phyloP scores from a whole-genome alignment of 768 basidiomycete species.

The Inosperma sp. region DNA sequence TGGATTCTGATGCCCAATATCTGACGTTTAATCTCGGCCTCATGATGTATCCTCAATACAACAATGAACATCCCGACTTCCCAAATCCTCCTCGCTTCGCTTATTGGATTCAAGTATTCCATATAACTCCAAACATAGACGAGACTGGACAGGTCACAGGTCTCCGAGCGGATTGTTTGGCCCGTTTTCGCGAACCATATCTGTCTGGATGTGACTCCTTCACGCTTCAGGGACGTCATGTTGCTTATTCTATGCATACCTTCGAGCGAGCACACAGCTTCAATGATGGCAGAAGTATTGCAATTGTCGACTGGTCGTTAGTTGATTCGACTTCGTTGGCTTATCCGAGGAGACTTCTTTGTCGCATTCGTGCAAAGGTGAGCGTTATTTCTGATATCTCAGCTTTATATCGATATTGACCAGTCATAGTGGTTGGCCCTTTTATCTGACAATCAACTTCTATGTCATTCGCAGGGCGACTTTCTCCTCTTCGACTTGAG shows the following conservation, averaged over 20 bases:
- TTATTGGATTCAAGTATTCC: not conserved
- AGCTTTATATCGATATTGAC: too few relatives aligned
- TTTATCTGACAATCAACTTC: not conserved
- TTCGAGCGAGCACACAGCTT: not conserved
- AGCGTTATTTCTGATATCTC: too few relatives aligned
- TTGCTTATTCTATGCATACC: not conserved
- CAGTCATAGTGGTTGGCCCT: not conserved
- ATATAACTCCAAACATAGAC: not conserved
- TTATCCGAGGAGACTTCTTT: constrained; percentile 1
- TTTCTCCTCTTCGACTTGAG: not conserved
- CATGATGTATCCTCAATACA: not conserved
- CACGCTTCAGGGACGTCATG: not conserved
- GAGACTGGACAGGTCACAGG: not conserved
- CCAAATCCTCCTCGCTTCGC: not conserved
- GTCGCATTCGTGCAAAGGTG: not conserved
- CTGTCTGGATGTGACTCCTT: not conserved
- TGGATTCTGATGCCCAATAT: not conserved
- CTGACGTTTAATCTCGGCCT: not conserved
- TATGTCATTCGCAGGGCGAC: not conserved
- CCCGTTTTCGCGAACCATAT: not conserved
- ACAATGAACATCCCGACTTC: too few relatives aligned
- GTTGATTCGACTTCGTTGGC: not conserved
- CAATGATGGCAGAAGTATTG: not conserved
- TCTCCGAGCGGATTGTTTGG: not conserved
- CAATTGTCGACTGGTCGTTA: not conserved